Evolutionary conservation across 2,329 filamentous ascomycete species (phyloP), one percentile per base, ranked within the genome.

Genomic region (Fusarium sp.): DNA sequence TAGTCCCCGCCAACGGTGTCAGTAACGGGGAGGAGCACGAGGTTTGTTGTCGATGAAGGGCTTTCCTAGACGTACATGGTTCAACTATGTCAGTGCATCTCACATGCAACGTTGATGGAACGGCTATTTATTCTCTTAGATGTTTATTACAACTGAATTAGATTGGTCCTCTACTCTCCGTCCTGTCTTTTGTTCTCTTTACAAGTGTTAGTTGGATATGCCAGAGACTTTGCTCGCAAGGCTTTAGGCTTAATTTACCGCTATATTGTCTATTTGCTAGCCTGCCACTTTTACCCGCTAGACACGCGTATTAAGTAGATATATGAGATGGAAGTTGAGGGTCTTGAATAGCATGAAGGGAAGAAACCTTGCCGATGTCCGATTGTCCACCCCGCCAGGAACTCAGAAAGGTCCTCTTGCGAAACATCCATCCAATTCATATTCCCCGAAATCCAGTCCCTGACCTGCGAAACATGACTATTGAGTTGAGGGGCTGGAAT

Each of bases 81-180:
- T 14, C 15, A 5, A 36, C 5, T 20, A 24, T 5, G 11, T 6
- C 8, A 34, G 8, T 17, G 14, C 32, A 34, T 17, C 32, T 17
- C 7, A 15, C 7, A 34, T 34, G 1, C 32, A 3, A 34, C 0
- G 32, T 15, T 15, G 7, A 3, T 15, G 32, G 32, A 34, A 34
- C 7, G 6, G 7, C 12, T 12, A 17, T 22, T 50, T 50, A 6
- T 5, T 15, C 8, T 32, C 30, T 15, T 5, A 8, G 8, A 30
- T 30, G 5, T 14, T 13, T 30, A 4, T 48, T n/a, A 20, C 9
- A n/a, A 30, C 26, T 48, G 5, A 28, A 30, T 30, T 15, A 7
- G 2, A 22, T 22, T n/a, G 2, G 9, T 5, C 7, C 6, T 17
- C 6, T 18, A 18, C 10, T 4, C 17, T 24, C 10, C 10, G 3